Base-by-base conservation (phyloP, 306 rosid genomes). In the Amphicarpaea edgeworthii region DNA sequence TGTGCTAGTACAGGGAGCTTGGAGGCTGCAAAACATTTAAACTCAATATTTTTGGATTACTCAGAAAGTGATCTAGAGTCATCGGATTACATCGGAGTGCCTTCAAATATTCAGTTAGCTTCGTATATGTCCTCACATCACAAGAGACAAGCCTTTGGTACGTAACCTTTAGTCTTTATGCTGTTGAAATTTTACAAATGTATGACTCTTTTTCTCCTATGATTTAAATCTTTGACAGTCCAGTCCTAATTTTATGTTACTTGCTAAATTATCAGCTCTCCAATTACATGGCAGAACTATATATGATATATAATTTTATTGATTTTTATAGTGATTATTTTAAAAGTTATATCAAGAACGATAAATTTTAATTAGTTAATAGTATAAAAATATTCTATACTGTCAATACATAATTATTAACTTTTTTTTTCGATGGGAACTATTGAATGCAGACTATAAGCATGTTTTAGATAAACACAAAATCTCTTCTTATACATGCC, bases 131-230 rank as follows among this genome's bases (percentile, higher is more conserved):
- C 40, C 40, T 58, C 65, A 6, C 65, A 26, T 58, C 40, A 58
- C 40, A 58, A 26, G 40, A 58, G 65, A 26, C 20, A 58, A 12
- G 40, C 65, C 40, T 58, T 26, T 58, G 65, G 65, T 58, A 26
- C 65, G 40, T 57, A 57, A 51, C 54, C 3, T 47, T 47, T 9
- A 15, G 20, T 47, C 28, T 53, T 2, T 54, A 3, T 3, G 28
- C 60, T 10, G 4, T 10, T 21, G 15, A 30, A 30, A 30, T 30
- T 30, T n/a, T n/a, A n/a, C n/a, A n/a, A n/a, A n/a, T n/a, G n/a
- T n/a, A n/a, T n/a, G n/a, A n/a, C n/a, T n/a, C n/a, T n/a, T n/a
- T n/a, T n/a, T n/a, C n/a, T n/a, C n/a, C n/a, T n/a, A n/a, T n/a
- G n/a, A n/a, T n/a, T n/a, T n/a, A n/a, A n/a, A n/a, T n/a, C n/a